Conservation (phyloP, 2,329 filamentous ascomycete species). For the Xylariaceae sp. region DNA sequence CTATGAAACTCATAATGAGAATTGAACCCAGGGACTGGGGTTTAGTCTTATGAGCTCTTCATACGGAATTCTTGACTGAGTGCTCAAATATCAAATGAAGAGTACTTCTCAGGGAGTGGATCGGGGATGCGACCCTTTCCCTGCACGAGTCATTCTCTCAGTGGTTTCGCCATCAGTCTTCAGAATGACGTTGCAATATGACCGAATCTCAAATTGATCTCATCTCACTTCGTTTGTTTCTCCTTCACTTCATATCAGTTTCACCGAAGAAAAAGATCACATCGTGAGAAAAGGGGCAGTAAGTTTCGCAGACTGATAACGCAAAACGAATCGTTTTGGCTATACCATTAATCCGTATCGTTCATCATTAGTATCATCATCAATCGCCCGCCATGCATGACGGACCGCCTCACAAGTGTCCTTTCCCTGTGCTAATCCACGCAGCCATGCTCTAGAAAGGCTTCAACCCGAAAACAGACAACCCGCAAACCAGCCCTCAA, state of each 20-base stretch:
- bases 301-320: conserved; percentile 19
- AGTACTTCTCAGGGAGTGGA: no score
- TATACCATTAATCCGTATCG: conserved; percentile 24
- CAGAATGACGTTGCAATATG: no score
- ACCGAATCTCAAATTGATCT: background rate
- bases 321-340: conserved; percentile 30
- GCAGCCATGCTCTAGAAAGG: conserved; percentile 8
- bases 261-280: background rate
- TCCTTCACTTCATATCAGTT: background rate
- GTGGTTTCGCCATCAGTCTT: no score
- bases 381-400: conserved; percentile 24
- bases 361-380: conserved; percentile 31
- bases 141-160: no score
- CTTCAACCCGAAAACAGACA: background rate
- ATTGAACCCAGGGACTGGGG: no score
- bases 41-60: no score
- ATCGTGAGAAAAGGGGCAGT: background rate
- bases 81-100: no score
- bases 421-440: conserved; percentile 1
- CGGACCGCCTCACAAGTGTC: background rate
- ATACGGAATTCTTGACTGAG: no score
- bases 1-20: no score
- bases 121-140: no score
- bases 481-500: background rate
- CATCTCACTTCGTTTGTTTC: background rate